Conservation (phyloP, 108 stramenopile genomes). For the Nitzschia sp. region DNA sequence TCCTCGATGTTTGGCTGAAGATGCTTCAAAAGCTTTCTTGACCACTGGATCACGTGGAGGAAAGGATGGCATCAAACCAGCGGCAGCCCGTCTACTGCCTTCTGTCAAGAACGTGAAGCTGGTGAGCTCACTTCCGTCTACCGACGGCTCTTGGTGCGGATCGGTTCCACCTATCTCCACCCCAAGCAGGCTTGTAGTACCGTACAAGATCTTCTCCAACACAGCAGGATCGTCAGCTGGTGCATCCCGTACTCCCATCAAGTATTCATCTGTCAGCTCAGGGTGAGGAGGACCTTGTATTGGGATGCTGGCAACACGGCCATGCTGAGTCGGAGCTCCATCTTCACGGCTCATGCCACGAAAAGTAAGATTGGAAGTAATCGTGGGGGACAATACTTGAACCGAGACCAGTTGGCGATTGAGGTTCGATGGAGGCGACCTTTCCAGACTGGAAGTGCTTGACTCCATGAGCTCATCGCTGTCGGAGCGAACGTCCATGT, state of each 20-base stretch:
- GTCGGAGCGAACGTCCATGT: not conserved
- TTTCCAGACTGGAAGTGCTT: not conserved
- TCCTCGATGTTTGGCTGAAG: not conserved
- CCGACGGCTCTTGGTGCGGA: not conserved
- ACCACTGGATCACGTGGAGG: not conserved
- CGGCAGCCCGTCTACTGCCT: not conserved
- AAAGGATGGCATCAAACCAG: slow-evolving; percentile 8
- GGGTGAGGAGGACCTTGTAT: no score
- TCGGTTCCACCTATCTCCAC: not conserved
- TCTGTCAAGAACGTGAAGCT: not conserved
- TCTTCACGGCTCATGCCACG: not conserved
- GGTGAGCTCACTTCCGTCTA: slow-evolving; percentile 10
- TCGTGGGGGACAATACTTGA: not conserved
- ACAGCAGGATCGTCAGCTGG: slow-evolving; percentile 11
- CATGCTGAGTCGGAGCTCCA: no score
- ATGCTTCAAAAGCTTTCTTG: not conserved
- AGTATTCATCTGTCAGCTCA: not conserved
- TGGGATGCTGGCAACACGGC: no score
- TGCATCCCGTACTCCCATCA: not conserved
- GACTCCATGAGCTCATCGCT: not conserved
- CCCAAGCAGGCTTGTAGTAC: not conserved
- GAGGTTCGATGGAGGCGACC: not conserved
- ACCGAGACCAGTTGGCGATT: not conserved
- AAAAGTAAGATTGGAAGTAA: not conserved
- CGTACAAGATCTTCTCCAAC: not conserved